These are phyloP conservation scores for Russula compacta DNA, from an alignment of 768 basidiomycete species.

Conservation along the genomic window DNA sequence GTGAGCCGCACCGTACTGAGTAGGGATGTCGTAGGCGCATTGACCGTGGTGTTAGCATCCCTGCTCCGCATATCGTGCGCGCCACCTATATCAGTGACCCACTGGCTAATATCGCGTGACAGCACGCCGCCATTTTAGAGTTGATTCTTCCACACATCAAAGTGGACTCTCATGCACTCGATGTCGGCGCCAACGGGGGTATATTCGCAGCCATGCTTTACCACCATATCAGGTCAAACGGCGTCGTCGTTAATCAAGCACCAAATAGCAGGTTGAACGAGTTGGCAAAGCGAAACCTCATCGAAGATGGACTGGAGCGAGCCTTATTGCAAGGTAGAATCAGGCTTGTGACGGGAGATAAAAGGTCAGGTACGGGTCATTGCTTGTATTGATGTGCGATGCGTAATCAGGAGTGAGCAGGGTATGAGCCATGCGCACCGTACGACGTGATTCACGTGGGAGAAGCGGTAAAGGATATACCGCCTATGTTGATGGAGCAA, in stretches of 20 bases:
- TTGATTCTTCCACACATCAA: neutral
- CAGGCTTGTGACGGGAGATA: too few species aligned
- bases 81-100: too few species aligned
- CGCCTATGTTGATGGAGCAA: slow-evolving; percentile 63
- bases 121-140: too few species aligned
- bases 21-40: too few species aligned
- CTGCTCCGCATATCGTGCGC: neutral
- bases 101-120: too few species aligned
- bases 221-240: neutral
- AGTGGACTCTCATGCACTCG: neutral
- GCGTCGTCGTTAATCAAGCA: neutral
- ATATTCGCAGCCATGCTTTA: neutral
- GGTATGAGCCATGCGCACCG: neutral
- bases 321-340: too few species aligned
- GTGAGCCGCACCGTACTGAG: too few species aligned
- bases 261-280: neutral
- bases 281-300: neutral
- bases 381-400: too few species aligned
- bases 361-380: too few species aligned
- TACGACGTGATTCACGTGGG: slow-evolving; percentile 57
- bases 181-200: neutral
- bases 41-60: too few species aligned
- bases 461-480: slow-evolving; percentile 31
- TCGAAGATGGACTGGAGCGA: neutral
- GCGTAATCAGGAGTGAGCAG: neutral